These are phyloP conservation scores for Fragaria nilgerrensis DNA, from an alignment of 306 rosid species.

Conservation along the genomic window DNA sequence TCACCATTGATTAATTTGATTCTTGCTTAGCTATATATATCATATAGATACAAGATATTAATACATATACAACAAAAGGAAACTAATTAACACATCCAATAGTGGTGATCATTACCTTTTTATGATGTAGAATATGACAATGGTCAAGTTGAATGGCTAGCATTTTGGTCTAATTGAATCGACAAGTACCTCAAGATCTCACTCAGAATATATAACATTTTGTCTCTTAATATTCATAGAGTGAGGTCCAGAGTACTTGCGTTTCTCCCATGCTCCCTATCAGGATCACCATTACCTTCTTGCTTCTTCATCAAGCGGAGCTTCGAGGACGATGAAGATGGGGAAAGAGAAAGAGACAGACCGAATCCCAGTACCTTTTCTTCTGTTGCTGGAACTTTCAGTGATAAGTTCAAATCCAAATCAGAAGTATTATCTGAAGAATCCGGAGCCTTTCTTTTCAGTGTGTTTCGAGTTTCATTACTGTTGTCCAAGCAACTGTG, in stretches of 20 bases:
- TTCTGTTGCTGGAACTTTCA: constrained; percentile 25
- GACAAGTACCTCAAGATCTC: constrained; percentile 48
- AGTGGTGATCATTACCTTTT: constrained; percentile 23
- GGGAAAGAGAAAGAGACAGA: constrained; percentile 36
- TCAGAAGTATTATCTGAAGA: constrained; percentile 1
- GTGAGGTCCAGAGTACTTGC: constrained; percentile 50
- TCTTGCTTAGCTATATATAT: not conserved
- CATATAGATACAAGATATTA: constrained; percentile 13
- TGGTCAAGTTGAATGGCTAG: constrained; percentile 13
- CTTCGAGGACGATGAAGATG: constrained; percentile 27
- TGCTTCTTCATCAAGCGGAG: constrained; percentile 18
- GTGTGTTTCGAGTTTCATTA: constrained; percentile 1
- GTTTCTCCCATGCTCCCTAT: constrained; percentile 16
- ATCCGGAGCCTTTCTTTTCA: constrained; percentile 31
- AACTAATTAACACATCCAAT: not conserved
- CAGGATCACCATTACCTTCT: not conserved
- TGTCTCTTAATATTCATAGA: constrained; percentile 38
- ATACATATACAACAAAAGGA: constrained; percentile 11
- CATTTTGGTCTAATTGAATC: not conserved
- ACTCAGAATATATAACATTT: constrained; percentile 23
- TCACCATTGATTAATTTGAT: constrained; percentile 7
- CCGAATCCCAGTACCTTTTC: constrained; percentile 19
- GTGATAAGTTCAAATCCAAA: constrained; percentile 32
- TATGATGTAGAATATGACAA: constrained; percentile 24
- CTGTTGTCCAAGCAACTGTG: constrained; percentile 4